A percentile compares a stretch with the other conserved stretches of the same genome.
Evolutionary conservation across 345 rosid genomes (phyloP).

Genomic region (Cardiospermum halicacabum): DNA sequence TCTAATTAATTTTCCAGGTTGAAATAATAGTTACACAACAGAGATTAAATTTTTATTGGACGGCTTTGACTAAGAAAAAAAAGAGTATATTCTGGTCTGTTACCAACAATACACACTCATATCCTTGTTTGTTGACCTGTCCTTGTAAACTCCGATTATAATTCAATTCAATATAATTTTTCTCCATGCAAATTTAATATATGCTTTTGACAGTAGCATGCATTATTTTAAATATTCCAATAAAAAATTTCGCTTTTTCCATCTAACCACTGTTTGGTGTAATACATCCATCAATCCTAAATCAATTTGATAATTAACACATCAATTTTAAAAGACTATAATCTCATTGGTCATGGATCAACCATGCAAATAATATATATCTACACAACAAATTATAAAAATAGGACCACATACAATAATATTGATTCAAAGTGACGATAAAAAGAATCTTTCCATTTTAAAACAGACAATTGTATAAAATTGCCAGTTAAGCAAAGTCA

Average conservation of each 20-base stretch:
- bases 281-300: too few species aligned
- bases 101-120: conserved; percentile 1
- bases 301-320: too few species aligned
- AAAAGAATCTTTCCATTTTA: not conserved
- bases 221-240: not conserved
- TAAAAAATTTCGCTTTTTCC: too few species aligned
- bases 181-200: conserved; percentile 3
- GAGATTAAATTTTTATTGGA: not conserved
- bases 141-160: not conserved
- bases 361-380: too few species aligned
- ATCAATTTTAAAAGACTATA: too few species aligned
- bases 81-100: conserved; percentile 10
- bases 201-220: not conserved
- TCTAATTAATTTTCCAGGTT: too few species aligned
- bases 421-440: not conserved
- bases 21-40: too few species aligned
- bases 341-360: too few species aligned
- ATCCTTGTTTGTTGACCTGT: conserved; percentile 14
- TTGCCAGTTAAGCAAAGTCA: not conserved
- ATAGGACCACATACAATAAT: too few species aligned
- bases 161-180: not conserved
- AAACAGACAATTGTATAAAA: not conserved
- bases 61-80: not conserved
- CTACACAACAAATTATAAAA: not conserved
- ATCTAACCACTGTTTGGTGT: too few species aligned